Base-by-base conservation (phyloP, 306 rosid species). In the Castanospermum australe region DNA sequence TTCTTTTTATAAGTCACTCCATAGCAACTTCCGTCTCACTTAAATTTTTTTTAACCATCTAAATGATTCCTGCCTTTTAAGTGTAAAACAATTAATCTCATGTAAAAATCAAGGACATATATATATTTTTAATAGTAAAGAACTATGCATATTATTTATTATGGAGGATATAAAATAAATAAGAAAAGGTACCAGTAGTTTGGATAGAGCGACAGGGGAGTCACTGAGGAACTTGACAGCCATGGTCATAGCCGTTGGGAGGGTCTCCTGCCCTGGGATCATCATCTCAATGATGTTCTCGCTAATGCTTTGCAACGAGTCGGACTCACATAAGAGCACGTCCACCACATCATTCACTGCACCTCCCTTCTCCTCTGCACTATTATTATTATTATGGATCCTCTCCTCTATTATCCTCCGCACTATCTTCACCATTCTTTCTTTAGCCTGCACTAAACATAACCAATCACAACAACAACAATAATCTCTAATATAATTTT, bases 261-360 rank as follows among this genome's bases (percentile, higher is more conserved):
- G 89, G 15, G 99, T 95, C 82, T 95, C 99, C 73, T 93, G 96
- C 2, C 99, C 98, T 0, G 98, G 99, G 55, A 91, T 88, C 94
- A 95, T 91, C 88, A 95, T 67, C 87, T 93, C 99, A 5, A 93
- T 70, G 42, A 95, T 86, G 60, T 92, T 90, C 17, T 90, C 86
- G 38, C 92, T 83, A 57, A 95, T 84, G 88, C 85, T 87, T 62
- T 95, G 94, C 75, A 77, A 42, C 55, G 86, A 86, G 41, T 47
- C 24, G 0, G 86, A 75, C 5, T 89, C 89, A 25, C 85, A 74
- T 76, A 95, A 66, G 11, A 95, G 87, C 73, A 76, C 87, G 66
- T 95, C 98, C 91, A 91, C 85, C 57, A 84, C 88, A 71, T 95
- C 98, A 0, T 71, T 87, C 56, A 79, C 83, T 78, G 66, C 78